phyloP scores from a whole-genome alignment of 306 rosid genomes.

The Herpetospermum pedunculosum region DNA sequence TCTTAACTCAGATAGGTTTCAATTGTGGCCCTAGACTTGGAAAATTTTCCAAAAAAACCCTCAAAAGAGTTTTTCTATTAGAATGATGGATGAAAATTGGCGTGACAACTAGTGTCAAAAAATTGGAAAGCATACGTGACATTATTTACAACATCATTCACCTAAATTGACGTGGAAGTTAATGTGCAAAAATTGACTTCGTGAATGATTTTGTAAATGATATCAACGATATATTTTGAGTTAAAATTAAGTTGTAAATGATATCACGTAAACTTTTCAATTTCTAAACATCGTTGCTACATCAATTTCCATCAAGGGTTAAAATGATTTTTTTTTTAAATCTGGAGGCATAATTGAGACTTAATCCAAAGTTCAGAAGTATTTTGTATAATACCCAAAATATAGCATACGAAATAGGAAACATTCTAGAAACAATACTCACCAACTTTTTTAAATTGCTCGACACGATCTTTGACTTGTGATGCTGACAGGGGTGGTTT shows the following conservation, averaged over 20 bases:
- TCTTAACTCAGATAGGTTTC: neutral
- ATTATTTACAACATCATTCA: too few relatives aligned
- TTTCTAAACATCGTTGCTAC: neutral
- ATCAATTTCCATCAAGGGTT: neutral
- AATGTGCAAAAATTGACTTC: neutral
- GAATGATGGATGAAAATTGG: neutral
- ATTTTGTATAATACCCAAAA: neutral
- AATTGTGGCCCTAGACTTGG: neutral
- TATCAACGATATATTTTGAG: neutral
- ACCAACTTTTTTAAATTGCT: constrained; percentile 80
- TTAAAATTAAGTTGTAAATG: neutral
- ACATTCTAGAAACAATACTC: constrained; percentile 21
- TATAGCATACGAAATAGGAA: neutral
- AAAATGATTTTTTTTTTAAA: too few relatives aligned
- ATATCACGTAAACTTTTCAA: neutral
- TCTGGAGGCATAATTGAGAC: neutral
- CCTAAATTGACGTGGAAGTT: neutral
- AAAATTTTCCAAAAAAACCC: neutral
- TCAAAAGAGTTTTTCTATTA: neutral
- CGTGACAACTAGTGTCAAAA: neutral
- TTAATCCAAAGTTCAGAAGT: neutral
- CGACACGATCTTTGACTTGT: constrained; percentile 63
- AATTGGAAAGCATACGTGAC: neutral
- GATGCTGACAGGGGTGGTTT: constrained; percentile 73
- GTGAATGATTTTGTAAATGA: neutral